A percentile compares a stretch with the other conserved stretches of the same genome.
Evolutionary conservation across 2,329 filamentous ascomycete species (phyloP).

Genomic region (Microdochium paspali): DNA sequence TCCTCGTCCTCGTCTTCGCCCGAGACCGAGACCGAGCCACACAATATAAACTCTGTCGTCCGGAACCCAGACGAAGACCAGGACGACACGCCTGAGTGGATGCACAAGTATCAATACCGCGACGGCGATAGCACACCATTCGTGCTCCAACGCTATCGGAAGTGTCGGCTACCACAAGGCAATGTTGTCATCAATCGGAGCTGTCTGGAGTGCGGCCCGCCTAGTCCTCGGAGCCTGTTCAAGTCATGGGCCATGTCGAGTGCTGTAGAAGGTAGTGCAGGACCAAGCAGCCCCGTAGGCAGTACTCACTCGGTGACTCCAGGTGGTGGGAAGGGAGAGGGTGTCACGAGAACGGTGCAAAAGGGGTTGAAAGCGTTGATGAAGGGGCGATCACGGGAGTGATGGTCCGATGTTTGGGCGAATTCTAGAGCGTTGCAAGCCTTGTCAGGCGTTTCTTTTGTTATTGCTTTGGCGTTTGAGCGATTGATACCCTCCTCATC

Average conservation of each 20-base stretch:
- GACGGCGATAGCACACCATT: constrained; percentile 4
- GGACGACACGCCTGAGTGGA: constrained; percentile 5
- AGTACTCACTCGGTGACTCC: background rate
- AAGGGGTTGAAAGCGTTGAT: background rate
- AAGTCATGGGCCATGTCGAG: background rate
- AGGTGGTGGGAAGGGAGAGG: background rate
- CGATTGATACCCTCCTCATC: too few relatives aligned
- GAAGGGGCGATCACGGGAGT: background rate
- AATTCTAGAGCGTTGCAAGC: too few relatives aligned
- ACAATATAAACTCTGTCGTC: background rate
- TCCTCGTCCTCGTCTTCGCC: too few relatives aligned
- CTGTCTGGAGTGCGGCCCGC: background rate
- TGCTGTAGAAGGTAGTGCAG: background rate
- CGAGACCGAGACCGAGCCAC: background rate
- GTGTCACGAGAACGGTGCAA: background rate
- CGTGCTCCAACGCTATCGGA: constrained; percentile 6
- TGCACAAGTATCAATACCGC: constrained; percentile 8
- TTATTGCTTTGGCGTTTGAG: too few relatives aligned
- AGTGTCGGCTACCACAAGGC: background rate
- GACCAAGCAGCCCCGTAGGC: background rate
- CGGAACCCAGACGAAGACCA: background rate
- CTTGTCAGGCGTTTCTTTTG: too few relatives aligned
- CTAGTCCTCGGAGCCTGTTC: background rate
- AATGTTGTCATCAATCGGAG: background rate
- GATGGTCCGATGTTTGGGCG: background rate